Evolutionary conservation across 495 filamentous ascomycete genomes (phyloP).

Genomic region (Apodospora peruviana): DNA sequence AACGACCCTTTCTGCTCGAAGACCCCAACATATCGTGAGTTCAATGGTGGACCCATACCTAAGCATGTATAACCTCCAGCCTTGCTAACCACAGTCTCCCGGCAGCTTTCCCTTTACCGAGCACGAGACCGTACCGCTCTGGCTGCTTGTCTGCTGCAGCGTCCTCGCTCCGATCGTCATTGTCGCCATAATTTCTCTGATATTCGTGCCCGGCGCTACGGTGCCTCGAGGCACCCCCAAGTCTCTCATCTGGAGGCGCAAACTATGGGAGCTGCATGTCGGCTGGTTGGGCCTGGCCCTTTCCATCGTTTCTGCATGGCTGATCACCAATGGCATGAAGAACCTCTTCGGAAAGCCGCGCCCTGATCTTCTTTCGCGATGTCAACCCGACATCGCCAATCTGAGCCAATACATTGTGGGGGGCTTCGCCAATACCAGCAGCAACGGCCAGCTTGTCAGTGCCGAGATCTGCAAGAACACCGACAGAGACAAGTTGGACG

Average conservation of each 20-base stretch:
- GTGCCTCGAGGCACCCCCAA: slow-evolving; percentile 61
- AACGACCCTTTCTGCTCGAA: slow-evolving; percentile 44
- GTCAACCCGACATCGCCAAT: slow-evolving; percentile 51
- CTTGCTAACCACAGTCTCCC: slow-evolving; percentile 46
- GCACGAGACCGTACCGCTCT: slow-evolving; percentile 65
- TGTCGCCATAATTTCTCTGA: slow-evolving; percentile 65
- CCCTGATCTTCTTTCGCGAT: slow-evolving; percentile 72
- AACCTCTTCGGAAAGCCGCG: slow-evolving; percentile 81
- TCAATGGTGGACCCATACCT: neutral
- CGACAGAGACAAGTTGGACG: slow-evolving; percentile 61
- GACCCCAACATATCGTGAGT: slow-evolving; percentile 43
- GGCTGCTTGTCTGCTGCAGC: slow-evolving; percentile 50
- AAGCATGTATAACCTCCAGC: slow-evolving; percentile 7
- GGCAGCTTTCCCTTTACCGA: slow-evolving; percentile 66
- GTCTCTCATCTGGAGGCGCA: slow-evolving; percentile 61
- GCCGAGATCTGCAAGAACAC: slow-evolving; percentile 64
- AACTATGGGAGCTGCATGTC: slow-evolving; percentile 80
- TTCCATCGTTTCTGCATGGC: slow-evolving; percentile 60
- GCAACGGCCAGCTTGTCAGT: slow-evolving; percentile 52
- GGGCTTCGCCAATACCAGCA: slow-evolving; percentile 24
- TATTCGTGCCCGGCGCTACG: slow-evolving; percentile 59
- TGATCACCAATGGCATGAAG: slow-evolving; percentile 79
- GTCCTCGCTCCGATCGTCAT: slow-evolving; percentile 55
- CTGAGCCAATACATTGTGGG: slow-evolving; percentile 37
- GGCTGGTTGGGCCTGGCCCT: slow-evolving; percentile 70